Conservation (phyloP, 495 filamentous ascomycete genomes). For the Xylaria longipes region DNA sequence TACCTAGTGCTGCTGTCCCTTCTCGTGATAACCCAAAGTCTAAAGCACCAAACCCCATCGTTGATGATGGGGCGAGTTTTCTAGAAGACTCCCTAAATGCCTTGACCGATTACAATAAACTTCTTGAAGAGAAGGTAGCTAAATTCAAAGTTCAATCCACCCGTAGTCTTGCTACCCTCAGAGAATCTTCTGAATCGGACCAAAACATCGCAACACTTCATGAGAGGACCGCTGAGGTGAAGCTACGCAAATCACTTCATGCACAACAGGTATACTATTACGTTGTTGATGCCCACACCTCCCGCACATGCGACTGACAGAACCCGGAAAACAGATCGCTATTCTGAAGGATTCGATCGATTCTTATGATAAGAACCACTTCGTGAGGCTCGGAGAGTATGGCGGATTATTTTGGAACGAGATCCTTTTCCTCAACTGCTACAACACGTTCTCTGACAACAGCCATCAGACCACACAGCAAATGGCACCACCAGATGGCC, state of each 20-base stretch:
- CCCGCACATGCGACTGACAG: background rate
- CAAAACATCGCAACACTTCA: background rate
- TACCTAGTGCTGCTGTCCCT: background rate
- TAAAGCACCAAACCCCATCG: slow-evolving; percentile 8
- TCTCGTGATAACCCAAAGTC: background rate
- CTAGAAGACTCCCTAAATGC: background rate
- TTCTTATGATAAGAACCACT: background rate
- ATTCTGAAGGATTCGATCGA: background rate
- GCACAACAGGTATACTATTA: slow-evolving; percentile 8
- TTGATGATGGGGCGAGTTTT: background rate
- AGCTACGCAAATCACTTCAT: slow-evolving; percentile 3
- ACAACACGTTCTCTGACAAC: background rate
- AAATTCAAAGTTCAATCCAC: slow-evolving; percentile 13
- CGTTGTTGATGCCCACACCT: background rate
- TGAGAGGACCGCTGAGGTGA: slow-evolving; percentile 1
- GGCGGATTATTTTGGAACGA: background rate
- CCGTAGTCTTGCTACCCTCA: slow-evolving; percentile 14
- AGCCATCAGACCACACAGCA: background rate
- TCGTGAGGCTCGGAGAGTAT: background rate
- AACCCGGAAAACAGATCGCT: slow-evolving; percentile 9
- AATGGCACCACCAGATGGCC: background rate
- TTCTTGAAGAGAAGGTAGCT: slow-evolving; percentile 20
- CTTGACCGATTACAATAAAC: slow-evolving; percentile 12
- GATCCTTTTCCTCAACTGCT: slow-evolving; percentile 1
- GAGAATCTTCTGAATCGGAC: background rate